These are phyloP conservation scores for Skeletonema potamos DNA, from an alignment of 108 stramenopile genomes.

Conservation along the genomic window DNA sequence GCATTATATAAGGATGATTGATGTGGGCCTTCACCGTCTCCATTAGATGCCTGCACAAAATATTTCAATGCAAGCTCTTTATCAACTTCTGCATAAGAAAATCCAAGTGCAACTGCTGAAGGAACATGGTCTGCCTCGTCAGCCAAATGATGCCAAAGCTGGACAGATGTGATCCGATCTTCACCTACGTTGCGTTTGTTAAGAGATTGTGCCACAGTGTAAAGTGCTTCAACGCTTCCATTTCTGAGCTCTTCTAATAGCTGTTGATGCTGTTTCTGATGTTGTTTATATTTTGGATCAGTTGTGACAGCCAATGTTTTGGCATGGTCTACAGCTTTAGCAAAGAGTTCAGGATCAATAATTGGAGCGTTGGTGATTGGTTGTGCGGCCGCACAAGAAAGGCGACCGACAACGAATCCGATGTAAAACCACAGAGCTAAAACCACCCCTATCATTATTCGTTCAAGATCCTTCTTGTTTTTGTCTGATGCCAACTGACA, in stretches of 20 bases:
- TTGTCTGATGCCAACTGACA: no score
- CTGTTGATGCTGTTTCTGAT: slow-evolving; percentile 7
- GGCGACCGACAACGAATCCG: neutral
- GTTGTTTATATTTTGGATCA: slow-evolving; percentile 16
- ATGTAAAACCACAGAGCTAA: neutral
- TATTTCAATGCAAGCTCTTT: slow-evolving; percentile 40
- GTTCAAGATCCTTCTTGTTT: neutral
- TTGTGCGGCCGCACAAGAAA: neutral
- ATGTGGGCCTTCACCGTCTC: slow-evolving; percentile 26
- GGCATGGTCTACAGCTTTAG: slow-evolving; percentile 33
- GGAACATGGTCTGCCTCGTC: slow-evolving; percentile 35
- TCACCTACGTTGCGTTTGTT: slow-evolving; percentile 27
- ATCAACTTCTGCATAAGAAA: slow-evolving; percentile 40
- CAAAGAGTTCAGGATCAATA: slow-evolving; percentile 30
- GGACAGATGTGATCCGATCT: slow-evolving; percentile 36
- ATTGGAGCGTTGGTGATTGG: neutral
- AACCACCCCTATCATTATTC: neutral
- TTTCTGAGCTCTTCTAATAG: slow-evolving; percentile 23
- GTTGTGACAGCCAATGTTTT: slow-evolving; percentile 25
- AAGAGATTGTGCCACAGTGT: slow-evolving; percentile 23
- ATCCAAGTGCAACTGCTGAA: slow-evolving; percentile 32
- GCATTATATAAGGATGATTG: slow-evolving; percentile 41
- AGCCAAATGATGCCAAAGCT: slow-evolving; percentile 38
- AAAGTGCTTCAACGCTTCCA: slow-evolving; percentile 31
- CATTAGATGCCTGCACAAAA: slow-evolving; percentile 24